These are phyloP conservation scores for Termitomyces sp. DNA, from an alignment of 768 basidiomycete genomes.

Conservation along the genomic window DNA sequence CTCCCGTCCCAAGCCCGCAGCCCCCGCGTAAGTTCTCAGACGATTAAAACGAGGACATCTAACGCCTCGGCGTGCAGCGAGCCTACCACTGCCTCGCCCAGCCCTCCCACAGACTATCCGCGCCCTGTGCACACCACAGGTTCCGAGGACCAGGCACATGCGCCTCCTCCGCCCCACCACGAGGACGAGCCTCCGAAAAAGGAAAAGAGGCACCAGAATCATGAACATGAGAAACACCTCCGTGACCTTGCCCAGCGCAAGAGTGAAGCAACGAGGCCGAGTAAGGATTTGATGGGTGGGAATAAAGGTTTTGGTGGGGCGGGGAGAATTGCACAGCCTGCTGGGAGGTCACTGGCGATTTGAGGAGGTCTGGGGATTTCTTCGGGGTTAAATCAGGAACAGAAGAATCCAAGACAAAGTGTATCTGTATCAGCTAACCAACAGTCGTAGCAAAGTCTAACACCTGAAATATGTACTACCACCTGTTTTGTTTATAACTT, in stretches of 20 bases:
- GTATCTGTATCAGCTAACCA: slow-evolving; percentile 10
- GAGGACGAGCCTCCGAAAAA: slow-evolving; percentile 41
- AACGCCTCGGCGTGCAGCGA: slow-evolving; percentile 7
- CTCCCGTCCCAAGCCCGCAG: slow-evolving; percentile 31
- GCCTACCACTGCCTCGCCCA: slow-evolving; percentile 9
- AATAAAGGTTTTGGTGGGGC: slow-evolving; percentile 35
- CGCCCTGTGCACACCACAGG: slow-evolving; percentile 36
- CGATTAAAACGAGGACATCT: background rate
- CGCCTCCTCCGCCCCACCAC: slow-evolving; percentile 27
- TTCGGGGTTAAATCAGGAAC: too few species aligned
- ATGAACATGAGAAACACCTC: slow-evolving; percentile 39
- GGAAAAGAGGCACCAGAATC: slow-evolving; percentile 37
- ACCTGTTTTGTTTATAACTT: background rate
- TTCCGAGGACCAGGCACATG: slow-evolving; percentile 23
- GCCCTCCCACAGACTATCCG: slow-evolving; percentile 38
- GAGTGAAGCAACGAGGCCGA: slow-evolving; percentile 42
- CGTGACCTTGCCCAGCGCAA: slow-evolving; percentile 42
- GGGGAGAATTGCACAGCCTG: slow-evolving; percentile 56
- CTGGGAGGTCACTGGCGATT: slow-evolving; percentile 34
- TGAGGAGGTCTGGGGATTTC: slow-evolving; percentile 12
- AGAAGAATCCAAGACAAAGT: background rate
- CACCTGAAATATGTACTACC: background rate
- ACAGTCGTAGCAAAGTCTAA: background rate
- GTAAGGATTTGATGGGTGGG: slow-evolving; percentile 29
- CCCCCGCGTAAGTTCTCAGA: slow-evolving; percentile 23